A percentile compares a stretch with the other conserved stretches of the same genome.
phyloP scores from a whole-genome alignment of 208 protist genomes.

The Trypanosoma boissoni region DNA sequence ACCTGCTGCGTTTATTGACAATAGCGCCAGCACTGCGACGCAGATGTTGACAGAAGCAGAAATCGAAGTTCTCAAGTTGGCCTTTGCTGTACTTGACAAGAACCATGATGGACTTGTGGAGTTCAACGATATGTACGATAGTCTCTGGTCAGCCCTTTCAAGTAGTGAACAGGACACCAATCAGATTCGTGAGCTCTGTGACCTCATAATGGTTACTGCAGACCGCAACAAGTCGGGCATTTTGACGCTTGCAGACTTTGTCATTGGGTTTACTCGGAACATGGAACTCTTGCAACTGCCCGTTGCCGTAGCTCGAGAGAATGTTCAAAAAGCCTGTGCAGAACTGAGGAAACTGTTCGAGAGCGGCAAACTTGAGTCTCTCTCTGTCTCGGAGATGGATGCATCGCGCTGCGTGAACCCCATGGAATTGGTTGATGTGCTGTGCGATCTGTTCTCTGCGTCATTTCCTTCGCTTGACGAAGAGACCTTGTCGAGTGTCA shows the following conservation, averaged over 20 bases:
- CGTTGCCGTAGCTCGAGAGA: constrained; percentile 50
- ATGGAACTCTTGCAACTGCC: constrained; percentile 55
- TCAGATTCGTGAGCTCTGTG: constrained; percentile 70
- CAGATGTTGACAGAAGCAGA: constrained; percentile 63
- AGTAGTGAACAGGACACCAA: constrained; percentile 36
- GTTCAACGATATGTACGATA: constrained; percentile 54
- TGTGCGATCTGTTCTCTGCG: constrained; percentile 55
- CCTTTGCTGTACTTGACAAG: constrained; percentile 73
- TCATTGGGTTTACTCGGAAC: constrained; percentile 56
- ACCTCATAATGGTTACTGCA: constrained; percentile 76
- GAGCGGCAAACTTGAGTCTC: constrained; percentile 54
- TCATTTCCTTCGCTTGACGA: constrained; percentile 68
- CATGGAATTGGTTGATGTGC: constrained; percentile 43
- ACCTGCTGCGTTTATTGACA: constrained; percentile 70
- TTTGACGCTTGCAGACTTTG: constrained; percentile 63
- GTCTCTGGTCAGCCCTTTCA: constrained; percentile 59
- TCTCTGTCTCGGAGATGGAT: constrained; percentile 34
- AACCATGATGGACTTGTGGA: constrained; percentile 76
- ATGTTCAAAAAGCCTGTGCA: constrained; percentile 42
- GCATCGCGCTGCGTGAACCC: constrained; percentile 50
- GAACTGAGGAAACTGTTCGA: constrained; percentile 50
- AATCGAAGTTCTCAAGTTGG: constrained; percentile 51
- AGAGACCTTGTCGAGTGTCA: constrained; percentile 48
- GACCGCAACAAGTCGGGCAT: constrained; percentile 39
- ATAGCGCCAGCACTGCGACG: constrained; percentile 7